Percentiles rank a stretch among this genome's conserved stretches.
Conservation (phyloP, 306 rosid species). For the Cyclanthera cordifolia region DNA sequence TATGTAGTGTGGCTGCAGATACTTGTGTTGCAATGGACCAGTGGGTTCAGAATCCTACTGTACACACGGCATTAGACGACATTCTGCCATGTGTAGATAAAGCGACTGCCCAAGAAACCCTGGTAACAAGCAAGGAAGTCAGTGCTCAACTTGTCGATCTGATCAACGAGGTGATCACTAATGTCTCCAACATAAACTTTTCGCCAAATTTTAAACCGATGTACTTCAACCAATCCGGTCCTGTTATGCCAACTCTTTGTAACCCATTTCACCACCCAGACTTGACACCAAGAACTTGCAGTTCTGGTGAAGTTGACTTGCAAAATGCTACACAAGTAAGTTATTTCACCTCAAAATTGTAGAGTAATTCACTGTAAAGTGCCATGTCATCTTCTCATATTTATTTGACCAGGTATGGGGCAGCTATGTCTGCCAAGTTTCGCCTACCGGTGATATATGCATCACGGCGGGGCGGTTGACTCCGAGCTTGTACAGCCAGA, state of each 20-base stretch:
- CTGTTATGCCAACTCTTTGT: slow-evolving; percentile 42
- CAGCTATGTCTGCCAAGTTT: slow-evolving; percentile 32
- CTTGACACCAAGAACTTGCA: slow-evolving; percentile 37
- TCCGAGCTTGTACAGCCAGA: slow-evolving; percentile 31
- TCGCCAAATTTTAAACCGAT: slow-evolving; percentile 24
- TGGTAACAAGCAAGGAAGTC: slow-evolving; percentile 35
- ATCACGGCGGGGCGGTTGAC: slow-evolving; percentile 43
- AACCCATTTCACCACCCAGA: slow-evolving; percentile 35
- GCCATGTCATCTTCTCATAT: background rate
- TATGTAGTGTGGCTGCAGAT: slow-evolving; percentile 29
- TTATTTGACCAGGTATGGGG: slow-evolving; percentile 30
- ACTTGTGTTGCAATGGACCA: slow-evolving; percentile 41
- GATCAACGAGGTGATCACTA: slow-evolving; percentile 32
- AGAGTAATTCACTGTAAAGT: background rate
- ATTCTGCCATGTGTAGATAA: slow-evolving; percentile 37
- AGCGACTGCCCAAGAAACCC: slow-evolving; percentile 32
- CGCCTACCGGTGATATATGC: slow-evolving; percentile 33
- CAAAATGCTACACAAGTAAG: slow-evolving; percentile 38
- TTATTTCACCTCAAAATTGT: background rate
- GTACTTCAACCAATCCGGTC: slow-evolving; percentile 67
- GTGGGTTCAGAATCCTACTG: slow-evolving; percentile 32
- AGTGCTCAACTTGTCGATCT: slow-evolving; percentile 28
- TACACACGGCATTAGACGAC: slow-evolving; percentile 36
- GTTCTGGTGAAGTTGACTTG: slow-evolving; percentile 27
- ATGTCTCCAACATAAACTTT: slow-evolving; percentile 36